Base-by-base conservation (phyloP, 1,139 yeast genomes). In the Pichia terricola region DNA sequence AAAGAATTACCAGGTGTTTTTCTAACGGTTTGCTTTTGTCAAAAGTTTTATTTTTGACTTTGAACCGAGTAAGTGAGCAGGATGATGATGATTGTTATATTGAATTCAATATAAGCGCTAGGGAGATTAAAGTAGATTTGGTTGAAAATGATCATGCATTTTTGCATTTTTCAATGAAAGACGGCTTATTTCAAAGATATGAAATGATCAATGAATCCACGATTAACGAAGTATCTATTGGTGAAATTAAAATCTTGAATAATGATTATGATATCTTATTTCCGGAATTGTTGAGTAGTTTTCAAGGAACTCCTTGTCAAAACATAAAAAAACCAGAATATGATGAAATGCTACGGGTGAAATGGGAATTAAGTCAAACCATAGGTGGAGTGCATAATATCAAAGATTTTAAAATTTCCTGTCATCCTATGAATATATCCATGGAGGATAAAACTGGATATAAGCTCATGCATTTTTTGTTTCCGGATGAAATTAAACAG, bases 81-180 rank as follows among this genome's bases (percentile, higher is more conserved):
- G 52, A 47, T 58, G 58, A 51, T 63, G 51, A 51, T 38, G 26
- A 44, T 11, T 44, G 47, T 30, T 43, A 39, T 43, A 28, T 49
- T 37, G 54, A 51, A 43, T 46, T 50, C 52, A 35, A 40, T 35
- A 88, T 84, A 43, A 89, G 71, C 28, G 91, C 78, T 6, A 89
- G 79, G 0, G 95, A 83, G 60, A 88, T 91, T 53, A 88, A 78
- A 85, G 86, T 88, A n/a, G 96, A 85, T 57, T 67, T 88, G 54
- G 65, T 87, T 43, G 79, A 75, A 44, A 28, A 39, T 3, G 43
- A 40, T 6, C 11, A 37, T 22, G 22, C 40, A 2, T 78, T 88
- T 54, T 62, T 86, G 47, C 94, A 84, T 60, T 69, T 88, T 49
- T 81, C 83, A 0, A 59, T 89, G 32, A 81, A 83, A 1, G 71